phyloP scores from a whole-genome alignment of 2,329 filamentous ascomycete species.

The Colletotrichum sp. region DNA sequence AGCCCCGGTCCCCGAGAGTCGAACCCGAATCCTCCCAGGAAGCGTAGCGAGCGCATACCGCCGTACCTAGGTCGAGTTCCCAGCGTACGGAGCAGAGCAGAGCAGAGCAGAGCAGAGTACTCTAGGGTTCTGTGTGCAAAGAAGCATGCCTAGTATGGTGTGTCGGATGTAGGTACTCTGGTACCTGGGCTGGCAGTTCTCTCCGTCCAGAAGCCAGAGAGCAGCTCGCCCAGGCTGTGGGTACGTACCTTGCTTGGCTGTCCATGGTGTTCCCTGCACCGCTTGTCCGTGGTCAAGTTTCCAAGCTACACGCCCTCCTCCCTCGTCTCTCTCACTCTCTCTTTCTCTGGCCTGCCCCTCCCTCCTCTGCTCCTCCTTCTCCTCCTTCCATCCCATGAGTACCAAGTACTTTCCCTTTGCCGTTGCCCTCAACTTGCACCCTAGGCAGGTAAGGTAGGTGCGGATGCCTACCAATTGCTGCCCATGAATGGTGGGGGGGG shows the following conservation, averaged over 20 bases:
- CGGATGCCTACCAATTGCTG: not conserved
- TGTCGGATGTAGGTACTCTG: not conserved
- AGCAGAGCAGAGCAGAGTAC: not conserved
- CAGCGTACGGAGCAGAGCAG: not conserved
- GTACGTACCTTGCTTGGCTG: not conserved
- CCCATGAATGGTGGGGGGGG: not conserved
- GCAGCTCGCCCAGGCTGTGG: not conserved
- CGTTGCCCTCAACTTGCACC: not conserved
- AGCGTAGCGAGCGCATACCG: not conserved
- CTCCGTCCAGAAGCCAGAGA: not conserved
- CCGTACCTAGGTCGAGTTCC: not conserved
- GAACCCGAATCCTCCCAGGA: not conserved
- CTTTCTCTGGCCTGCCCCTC: not conserved
- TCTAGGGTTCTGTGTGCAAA: not conserved
- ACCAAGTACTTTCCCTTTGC: not conserved
- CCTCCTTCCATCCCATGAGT: constrained; percentile 1
- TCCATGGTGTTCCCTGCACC: not conserved
- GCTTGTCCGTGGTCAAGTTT: not conserved
- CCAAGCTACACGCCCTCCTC: not conserved
- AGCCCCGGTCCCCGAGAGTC: not conserved
- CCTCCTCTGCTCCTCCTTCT: not conserved
- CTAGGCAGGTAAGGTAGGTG: not conserved
- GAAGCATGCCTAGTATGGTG: not conserved
- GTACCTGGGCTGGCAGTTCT: not conserved
- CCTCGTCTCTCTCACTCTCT: not conserved